Evolutionary conservation across 768 basidiomycete genomes (phyloP).

Genomic region (Rhodotorula kratochvilovae): DNA sequence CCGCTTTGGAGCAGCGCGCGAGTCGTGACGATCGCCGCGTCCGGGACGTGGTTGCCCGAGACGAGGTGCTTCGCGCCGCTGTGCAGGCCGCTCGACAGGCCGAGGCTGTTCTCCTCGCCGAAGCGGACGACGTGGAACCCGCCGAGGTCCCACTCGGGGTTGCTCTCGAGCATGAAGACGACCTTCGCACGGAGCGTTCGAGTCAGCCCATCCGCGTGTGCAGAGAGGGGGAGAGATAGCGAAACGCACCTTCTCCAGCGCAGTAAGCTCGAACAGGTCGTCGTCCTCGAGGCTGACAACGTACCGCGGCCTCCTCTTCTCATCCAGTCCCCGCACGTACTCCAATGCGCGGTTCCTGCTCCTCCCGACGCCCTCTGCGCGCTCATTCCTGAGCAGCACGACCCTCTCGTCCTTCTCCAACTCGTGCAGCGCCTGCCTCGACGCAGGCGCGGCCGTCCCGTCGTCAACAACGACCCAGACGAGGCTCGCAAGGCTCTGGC

Average conservation of each 20-base stretch:
- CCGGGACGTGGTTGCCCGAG: conserved; percentile 13
- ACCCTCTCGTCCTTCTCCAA: conserved; percentile 23
- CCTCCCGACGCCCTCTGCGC: conserved; percentile 1
- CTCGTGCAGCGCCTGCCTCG: not conserved
- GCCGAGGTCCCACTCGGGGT: conserved; percentile 33
- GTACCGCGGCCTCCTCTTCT: conserved; percentile 1
- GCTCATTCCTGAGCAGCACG: conserved; percentile 12
- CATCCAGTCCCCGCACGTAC: conserved; percentile 4
- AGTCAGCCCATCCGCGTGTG: not conserved
- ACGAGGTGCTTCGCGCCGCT: conserved; percentile 10
- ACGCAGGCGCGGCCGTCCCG: conserved; percentile 14
- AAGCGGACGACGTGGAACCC: conserved; percentile 35
- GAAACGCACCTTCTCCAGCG: conserved; percentile 32
- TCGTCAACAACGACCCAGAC: conserved; percentile 40
- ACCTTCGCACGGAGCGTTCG: not conserved
- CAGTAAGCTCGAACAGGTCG: conserved; percentile 35
- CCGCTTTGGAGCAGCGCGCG: conserved; percentile 11
- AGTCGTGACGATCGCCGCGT: conserved; percentile 25
- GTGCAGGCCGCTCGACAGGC: conserved; percentile 13
- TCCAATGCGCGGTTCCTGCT: conserved; percentile 17
- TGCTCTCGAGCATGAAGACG: conserved; percentile 38
- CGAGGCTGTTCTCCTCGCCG: conserved; percentile 22
- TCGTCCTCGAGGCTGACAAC: conserved; percentile 26
- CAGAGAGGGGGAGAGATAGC: not conserved
- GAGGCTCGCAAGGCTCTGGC: conserved; percentile 29